Conservation (phyloP, 2,329 filamentous ascomycete species). For the Proliferodiscus dingleyae region DNA sequence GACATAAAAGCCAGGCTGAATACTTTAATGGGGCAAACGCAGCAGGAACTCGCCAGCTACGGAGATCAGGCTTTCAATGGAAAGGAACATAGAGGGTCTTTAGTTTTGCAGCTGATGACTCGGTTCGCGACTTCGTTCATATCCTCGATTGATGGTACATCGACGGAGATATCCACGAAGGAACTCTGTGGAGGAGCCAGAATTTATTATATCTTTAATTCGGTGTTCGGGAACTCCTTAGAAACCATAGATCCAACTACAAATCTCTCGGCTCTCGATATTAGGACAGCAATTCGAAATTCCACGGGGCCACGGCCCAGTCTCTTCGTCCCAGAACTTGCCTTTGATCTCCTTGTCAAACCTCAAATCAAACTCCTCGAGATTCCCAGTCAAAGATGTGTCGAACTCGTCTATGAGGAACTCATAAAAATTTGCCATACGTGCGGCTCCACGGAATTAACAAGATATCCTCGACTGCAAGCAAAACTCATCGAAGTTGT, state of each 20-base stretch:
- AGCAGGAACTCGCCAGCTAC: conserved; percentile 96
- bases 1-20: conserved; percentile 98
- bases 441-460: conserved; percentile 90
- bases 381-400: conserved; percentile 89
- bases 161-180: conserved; percentile 97
- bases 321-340: conserved; percentile 94
- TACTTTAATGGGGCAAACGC: conserved; percentile 98
- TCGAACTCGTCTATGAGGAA: conserved; percentile 97
- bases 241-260: conserved; percentile 95
- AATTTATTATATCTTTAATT: conserved; percentile 34
- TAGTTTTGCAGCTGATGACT: conserved; percentile 97
- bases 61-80: conserved; percentile 97
- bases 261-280: conserved; percentile 91
- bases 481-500: conserved; percentile 98
- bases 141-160: conserved; percentile 96
- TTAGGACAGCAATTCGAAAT: conserved; percentile 94
- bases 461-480: conserved; percentile 86
- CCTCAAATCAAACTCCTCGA: conserved; percentile 97
- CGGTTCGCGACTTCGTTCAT: conserved; percentile 97
- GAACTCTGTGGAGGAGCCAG: conserved; percentile 39
- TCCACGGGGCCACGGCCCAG: conserved; percentile 94
- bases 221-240: conserved; percentile 79
- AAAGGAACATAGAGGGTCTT: conserved; percentile 90
- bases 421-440: conserved; percentile 99
- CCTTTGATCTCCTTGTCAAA: conserved; percentile 95